Evolutionary conservation across 805 yeast genomes (phyloP), one percentile per base, ranked within the genome.

Genomic region (Ogataea populi-albae): DNA sequence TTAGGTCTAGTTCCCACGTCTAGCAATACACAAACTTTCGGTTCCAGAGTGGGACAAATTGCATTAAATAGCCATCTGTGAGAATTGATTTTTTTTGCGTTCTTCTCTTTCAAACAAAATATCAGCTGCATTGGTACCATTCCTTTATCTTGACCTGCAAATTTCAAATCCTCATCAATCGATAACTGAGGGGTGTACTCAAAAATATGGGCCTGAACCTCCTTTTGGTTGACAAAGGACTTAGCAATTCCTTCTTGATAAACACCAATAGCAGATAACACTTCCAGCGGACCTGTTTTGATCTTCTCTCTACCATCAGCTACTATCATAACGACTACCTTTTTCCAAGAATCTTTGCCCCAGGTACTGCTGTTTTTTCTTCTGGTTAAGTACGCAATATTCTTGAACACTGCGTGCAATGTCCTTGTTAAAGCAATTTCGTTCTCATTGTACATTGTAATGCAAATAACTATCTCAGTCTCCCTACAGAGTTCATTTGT

Each of bases 1-100:
- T 87, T 88, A n/a, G 98, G 95, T 52, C 82, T 79, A 0, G 99
- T 93, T 44, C 99, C 99, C n/a, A 93, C 98, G 68, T 93, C 99
- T 32, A 93, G 71, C 41, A 93, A 64, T 6, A 87, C 77, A 37
- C 91, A 80, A 11, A 91, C 95, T 49, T 87, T 89, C 10, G 99
- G 98, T 50, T 89, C 86, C 46, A 94, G 66, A 14, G 81, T 73
- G 2, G 97, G 97, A 60, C 97, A 88, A 44, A 93, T 77, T 1
- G 95, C 97, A 55, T 93, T 89, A 62, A 93, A 88, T 37, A 94
- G 67, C 99, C 99, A 93, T 61, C 98, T 79, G 60, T 93, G 99
- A 2, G 98, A 91, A 62, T 93, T 93, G 61, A 93, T 88, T 57
- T 93, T 93, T 62, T 91, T 91, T 40, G 84, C 82, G 52, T 93